Conservation (phyloP, 768 basidiomycete species). For the Pleurotus djamor region DNA sequence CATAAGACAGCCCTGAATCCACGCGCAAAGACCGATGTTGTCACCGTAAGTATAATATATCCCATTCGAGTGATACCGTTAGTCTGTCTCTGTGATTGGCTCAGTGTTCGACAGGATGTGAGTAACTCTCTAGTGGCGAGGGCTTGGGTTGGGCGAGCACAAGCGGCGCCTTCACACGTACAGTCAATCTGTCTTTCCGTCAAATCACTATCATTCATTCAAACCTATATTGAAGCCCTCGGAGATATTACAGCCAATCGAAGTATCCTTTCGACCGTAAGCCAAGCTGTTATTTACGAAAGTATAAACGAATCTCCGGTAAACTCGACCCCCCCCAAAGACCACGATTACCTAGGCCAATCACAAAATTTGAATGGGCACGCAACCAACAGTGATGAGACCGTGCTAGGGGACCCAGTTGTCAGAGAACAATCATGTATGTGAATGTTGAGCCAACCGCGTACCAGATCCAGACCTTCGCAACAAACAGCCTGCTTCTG, state of each 20-base stretch:
- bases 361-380: constrained; percentile 25
- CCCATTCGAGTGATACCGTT: too few species aligned
- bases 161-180: too few species aligned
- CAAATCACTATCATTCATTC: too few species aligned
- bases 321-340: not conserved
- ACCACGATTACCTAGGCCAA: not conserved
- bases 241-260: not conserved
- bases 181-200: too few species aligned
- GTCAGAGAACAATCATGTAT: not conserved
- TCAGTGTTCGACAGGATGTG: too few species aligned
- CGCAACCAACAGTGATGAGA: constrained; percentile 36
- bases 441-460: not conserved
- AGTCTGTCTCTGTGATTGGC: too few species aligned
- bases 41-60: too few species aligned
- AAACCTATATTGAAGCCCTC: too few species aligned
- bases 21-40: too few species aligned
- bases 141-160: too few species aligned
- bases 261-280: not conserved
- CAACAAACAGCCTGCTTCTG: constrained; percentile 37
- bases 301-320: constrained; percentile 16
- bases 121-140: too few species aligned
- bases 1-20: too few species aligned
- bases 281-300: not conserved
- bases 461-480: constrained; percentile 23
- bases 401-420: constrained; percentile 20